Percentiles rank a stretch among this genome's conserved stretches.
Evolutionary conservation across 148 eudicot genomes (phyloP).

Genomic region (Rhododendron griersonianum): DNA sequence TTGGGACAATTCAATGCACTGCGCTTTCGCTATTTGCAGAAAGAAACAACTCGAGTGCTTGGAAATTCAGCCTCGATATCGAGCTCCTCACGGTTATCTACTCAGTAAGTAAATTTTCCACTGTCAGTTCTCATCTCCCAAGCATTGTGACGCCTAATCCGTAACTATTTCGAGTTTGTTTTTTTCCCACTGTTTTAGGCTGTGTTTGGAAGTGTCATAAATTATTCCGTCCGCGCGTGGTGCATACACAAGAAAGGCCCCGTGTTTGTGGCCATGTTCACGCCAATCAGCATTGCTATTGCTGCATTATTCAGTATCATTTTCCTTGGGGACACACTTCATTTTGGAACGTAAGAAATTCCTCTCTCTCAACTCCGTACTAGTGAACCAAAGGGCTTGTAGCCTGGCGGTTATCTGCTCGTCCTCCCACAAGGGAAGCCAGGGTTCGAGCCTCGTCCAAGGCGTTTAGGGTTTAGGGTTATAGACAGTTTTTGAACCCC

Average conservation of each 20-base stretch:
- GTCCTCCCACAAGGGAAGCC: too few relatives aligned
- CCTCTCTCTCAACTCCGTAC: not conserved
- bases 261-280: constrained; percentile 47
- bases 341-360: constrained; percentile 25
- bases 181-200: constrained; percentile 15
- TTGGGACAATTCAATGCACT: constrained; percentile 39
- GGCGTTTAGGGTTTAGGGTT: too few relatives aligned
- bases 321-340: constrained; percentile 34
- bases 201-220: constrained; percentile 27
- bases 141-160: not conserved
- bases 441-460: not conserved
- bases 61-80: constrained; percentile 31
- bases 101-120: constrained; percentile 30
- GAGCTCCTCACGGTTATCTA: constrained; percentile 36
- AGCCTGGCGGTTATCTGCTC: too few relatives aligned
- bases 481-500: too few relatives aligned
- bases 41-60: constrained; percentile 24
- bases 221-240: constrained; percentile 28
- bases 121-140: not conserved
- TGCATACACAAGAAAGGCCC: constrained; percentile 45
- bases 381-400: too few relatives aligned
- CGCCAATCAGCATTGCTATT: constrained; percentile 41
- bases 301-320: constrained; percentile 39
- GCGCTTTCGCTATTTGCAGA: constrained; percentile 27
- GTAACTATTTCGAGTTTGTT: not conserved